Percentiles rank a stretch among this genome's conserved stretches.
Evolutionary conservation across 306 rosid genomes (phyloP).

Genomic region (Dalbergia cultrata): DNA sequence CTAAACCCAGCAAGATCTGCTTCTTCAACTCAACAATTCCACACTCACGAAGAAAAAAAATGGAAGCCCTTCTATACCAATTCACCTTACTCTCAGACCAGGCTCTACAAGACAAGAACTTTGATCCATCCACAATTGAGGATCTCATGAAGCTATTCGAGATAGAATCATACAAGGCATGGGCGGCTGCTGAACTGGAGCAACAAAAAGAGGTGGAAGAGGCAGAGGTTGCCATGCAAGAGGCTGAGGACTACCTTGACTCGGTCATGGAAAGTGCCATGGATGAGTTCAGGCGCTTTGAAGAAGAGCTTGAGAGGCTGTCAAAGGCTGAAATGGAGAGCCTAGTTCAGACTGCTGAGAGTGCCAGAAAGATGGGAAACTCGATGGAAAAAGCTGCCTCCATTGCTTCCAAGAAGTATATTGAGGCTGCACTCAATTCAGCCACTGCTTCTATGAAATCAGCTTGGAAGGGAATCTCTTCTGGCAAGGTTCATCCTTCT

Average conservation of each 20-base stretch:
- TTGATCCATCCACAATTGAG: slow-evolving; percentile 81
- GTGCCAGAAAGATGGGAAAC: slow-evolving; percentile 75
- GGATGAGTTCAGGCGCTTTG: slow-evolving; percentile 85
- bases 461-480: slow-evolving; percentile 83
- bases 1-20: slow-evolving; percentile 42
- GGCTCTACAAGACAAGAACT: slow-evolving; percentile 76
- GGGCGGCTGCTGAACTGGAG: slow-evolving; percentile 86
- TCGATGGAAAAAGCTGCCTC: slow-evolving; percentile 78
- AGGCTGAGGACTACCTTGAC: slow-evolving; percentile 78
- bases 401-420: slow-evolving; percentile 75
- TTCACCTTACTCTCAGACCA: slow-evolving; percentile 79
- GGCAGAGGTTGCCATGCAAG: slow-evolving; percentile 62
- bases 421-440: slow-evolving; percentile 77
- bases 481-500: slow-evolving; percentile 91
- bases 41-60: background rate
- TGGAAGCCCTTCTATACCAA: slow-evolving; percentile 85
- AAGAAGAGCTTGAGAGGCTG: slow-evolving; percentile 70
- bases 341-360: slow-evolving; percentile 66
- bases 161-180: slow-evolving; percentile 90
- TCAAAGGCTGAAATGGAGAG: slow-evolving; percentile 56
- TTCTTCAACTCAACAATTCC: slow-evolving; percentile 13
- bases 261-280: slow-evolving; percentile 87
- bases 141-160: slow-evolving; percentile 88
- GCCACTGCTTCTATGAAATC: slow-evolving; percentile 94
- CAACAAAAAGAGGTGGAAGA: slow-evolving; percentile 62